Base-by-base conservation (phyloP, 2,329 filamentous ascomycete genomes). In the Plectosphaerella sp. region DNA sequence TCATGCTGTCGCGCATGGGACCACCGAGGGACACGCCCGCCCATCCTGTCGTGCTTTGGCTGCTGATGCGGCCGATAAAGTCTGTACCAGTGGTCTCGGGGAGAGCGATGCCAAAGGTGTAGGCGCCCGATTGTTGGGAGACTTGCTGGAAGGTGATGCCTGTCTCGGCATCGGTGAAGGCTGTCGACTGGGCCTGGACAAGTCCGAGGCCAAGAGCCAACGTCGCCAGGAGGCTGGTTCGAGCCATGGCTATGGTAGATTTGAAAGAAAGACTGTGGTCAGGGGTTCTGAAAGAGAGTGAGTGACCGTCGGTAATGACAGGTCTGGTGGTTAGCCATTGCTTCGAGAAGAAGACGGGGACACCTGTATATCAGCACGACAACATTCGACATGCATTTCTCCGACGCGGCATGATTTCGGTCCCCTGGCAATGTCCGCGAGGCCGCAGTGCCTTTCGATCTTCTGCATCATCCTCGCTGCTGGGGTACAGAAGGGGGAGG, bases 21-120 rank as follows among this genome's bases (percentile, higher is more conserved):
- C 74, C 72, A 9, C 71, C 69, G 28, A 79, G 64, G 18, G 72
- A 74, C 22, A 78, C 67, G 53, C 74, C 78, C 47, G 70, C 73
- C 71, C 75, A 83, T 62, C 57, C 36, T 51, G 57, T 12, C 54
- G 77, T 75, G 3, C 68, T 69, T 51, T 74, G 72, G 1, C 64
- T 63, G 2, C 79, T 72, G 45, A 84, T 69, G 59, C 82, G 76
- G 8, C 74, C 76, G 54, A 83, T 79, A 57, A 83, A 74, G 62
- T 83, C 80, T 11, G 71, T 72, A 1, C 64, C 70, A 14, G 74
- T 64, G 11, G 66, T 73, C 54, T 77, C 68, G 1, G 79, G 78
- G 2, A 81, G 61, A 2, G 75, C 77, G 39, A 83, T 68, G 59
- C 77, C 78, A 51, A 80, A 75, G 24, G 61, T 68, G 60, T 68